Conservation (phyloP, 2,329 filamentous ascomycete genomes). For the Diplocarpon rosae region DNA sequence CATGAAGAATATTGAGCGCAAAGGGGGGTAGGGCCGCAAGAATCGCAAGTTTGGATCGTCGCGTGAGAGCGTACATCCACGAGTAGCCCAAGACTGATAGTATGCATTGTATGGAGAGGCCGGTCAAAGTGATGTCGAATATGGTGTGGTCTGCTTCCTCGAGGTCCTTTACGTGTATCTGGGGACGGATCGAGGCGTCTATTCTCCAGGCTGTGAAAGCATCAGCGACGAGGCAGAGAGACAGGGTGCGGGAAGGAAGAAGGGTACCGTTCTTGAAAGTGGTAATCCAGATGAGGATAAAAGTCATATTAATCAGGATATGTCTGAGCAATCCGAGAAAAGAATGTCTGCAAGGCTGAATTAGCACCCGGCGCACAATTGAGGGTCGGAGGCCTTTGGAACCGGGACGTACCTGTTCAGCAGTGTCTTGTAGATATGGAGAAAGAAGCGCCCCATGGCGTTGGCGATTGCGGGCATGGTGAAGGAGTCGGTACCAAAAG, state of each 20-base stretch:
- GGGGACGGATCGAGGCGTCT: constrained; percentile 20
- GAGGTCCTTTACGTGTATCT: constrained; percentile 21
- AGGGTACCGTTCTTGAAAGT: constrained; percentile 25
- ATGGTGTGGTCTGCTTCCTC: constrained; percentile 18
- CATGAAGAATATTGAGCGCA: constrained; percentile 66
- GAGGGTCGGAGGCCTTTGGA: too few species aligned
- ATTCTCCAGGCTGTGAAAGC: constrained; percentile 20
- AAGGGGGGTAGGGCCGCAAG: constrained; percentile 20
- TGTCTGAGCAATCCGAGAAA: constrained; percentile 22
- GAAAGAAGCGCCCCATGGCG: constrained; percentile 16
- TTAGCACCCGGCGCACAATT: too few species aligned
- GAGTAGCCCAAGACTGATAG: constrained; percentile 16
- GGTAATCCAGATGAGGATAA: constrained; percentile 23
- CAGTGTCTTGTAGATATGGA: constrained; percentile 22
- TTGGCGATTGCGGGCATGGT: constrained; percentile 10
- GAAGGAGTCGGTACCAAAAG: background rate
- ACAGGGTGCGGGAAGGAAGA: background rate
- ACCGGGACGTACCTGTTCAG: constrained; percentile 17
- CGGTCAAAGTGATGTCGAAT: constrained; percentile 18
- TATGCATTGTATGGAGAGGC: constrained; percentile 17
- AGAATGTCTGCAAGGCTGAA: constrained; percentile 17
- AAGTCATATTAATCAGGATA: constrained; percentile 22
- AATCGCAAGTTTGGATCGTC: constrained; percentile 18
- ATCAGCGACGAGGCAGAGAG: constrained; percentile 3
- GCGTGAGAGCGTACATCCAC: constrained; percentile 22